Percentiles rank a stretch among this genome's conserved stretches.
These are phyloP conservation scores for Ophiostoma sp. DNA, from an alignment of 2,329 filamentous ascomycete genomes.

Conservation along the genomic window DNA sequence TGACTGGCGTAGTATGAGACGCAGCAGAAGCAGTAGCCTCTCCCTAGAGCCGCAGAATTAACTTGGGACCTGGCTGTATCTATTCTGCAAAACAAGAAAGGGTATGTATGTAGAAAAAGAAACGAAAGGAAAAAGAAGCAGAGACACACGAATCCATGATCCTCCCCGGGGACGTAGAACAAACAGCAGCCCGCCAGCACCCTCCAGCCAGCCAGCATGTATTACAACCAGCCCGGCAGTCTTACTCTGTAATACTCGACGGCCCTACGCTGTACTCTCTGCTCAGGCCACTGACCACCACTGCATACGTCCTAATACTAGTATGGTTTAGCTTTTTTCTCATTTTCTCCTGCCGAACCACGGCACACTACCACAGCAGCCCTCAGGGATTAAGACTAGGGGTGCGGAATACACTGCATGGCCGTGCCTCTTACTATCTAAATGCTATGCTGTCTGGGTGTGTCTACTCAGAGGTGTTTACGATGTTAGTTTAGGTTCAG, in stretches of 20 bases:
- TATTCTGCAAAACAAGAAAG: neutral
- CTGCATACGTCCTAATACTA: neutral
- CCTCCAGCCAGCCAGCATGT: neutral
- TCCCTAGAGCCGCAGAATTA: no score
- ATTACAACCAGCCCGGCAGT: neutral
- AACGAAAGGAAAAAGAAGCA: neutral
- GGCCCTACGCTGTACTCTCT: neutral
- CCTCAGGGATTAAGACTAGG: neutral
- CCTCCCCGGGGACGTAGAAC: neutral
- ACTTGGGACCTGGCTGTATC: no score
- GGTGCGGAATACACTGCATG: neutral
- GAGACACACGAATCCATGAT: neutral
- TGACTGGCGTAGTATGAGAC: no score
- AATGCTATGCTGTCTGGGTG: neutral
- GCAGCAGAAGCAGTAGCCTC: no score
- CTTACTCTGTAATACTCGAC: neutral
- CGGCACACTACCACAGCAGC: neutral
- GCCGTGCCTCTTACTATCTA: neutral
- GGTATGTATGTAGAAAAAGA: neutral
- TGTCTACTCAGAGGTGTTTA: neutral
- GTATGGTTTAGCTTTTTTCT: neutral
- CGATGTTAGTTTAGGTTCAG: no score
- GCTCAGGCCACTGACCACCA: neutral
- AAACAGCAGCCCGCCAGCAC: neutral
- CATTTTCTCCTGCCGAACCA: neutral